Percentiles rank a stretch among this genome's conserved stretches.
Conservation (phyloP, 1,139 yeast genomes). For the Kodamaea arcana region DNA sequence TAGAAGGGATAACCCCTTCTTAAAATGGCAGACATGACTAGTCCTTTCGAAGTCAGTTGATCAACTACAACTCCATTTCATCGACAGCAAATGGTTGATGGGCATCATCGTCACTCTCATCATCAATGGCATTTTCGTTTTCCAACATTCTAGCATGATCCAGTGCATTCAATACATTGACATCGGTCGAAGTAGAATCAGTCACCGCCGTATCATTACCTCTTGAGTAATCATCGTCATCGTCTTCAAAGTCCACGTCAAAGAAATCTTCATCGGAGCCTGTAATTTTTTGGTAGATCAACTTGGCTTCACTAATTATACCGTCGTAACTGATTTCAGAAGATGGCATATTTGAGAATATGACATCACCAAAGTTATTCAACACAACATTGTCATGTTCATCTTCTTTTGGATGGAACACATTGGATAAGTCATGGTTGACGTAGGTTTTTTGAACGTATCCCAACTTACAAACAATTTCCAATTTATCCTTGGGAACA, state of each 20-base stretch:
- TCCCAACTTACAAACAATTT: conserved; percentile 72
- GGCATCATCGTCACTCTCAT: conserved; percentile 28
- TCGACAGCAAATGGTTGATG: conserved; percentile 63
- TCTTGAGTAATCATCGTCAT: conserved; percentile 51
- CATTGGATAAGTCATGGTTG: conserved; percentile 38
- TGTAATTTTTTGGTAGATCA: conserved; percentile 69
- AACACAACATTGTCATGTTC: conserved; percentile 26
- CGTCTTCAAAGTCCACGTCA: conserved; percentile 94
- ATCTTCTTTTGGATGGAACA: conserved; percentile 25
- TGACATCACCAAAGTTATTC: conserved; percentile 37
- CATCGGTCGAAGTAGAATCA: conserved; percentile 3
- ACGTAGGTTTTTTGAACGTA: conserved; percentile 70
- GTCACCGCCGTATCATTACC: conserved; percentile 4
- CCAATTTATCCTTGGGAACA: conserved; percentile 76
- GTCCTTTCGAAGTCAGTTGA: too few species aligned
- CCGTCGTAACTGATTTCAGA: conserved; percentile 90
- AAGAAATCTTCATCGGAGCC: conserved; percentile 95
- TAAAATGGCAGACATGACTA: too few species aligned
- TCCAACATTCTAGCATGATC: conserved; percentile 16
- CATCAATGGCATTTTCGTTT: conserved; percentile 39
- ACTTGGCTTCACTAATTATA: conserved; percentile 73
- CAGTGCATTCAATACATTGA: conserved; percentile 4
- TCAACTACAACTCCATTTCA: conserved; percentile 58
- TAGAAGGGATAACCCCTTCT: too few species aligned
- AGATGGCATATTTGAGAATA: conserved; percentile 73